Evolutionary conservation across 176 grass and related monocot genomes (phyloP), one percentile per base, ranked within the genome.

Genomic region (Triticum urartu): DNA sequence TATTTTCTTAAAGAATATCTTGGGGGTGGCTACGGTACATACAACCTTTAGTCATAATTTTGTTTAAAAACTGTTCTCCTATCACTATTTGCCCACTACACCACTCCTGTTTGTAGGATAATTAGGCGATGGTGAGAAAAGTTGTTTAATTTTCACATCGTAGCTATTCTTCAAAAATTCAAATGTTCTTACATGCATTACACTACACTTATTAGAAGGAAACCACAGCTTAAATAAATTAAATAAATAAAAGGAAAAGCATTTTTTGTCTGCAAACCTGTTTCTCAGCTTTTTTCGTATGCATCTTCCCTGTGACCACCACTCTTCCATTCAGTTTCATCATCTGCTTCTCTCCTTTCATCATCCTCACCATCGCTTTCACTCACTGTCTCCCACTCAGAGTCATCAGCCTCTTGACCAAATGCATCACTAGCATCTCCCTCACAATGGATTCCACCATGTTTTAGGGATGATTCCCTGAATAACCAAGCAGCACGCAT

Each of bases 401-500:
- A 95, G 66, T 94, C 97, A 88, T 99, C 94, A 74, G 87, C 93
- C 42, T 94, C 97, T 82, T 92, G 92, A 63, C 83, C 92, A 86
- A 96, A 99, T 15, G 87, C 92, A 78, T 93, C 94, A 61, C 89
- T 93, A 87, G 86, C 72, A 64, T 87, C 95, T 69, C 89, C 93
- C 67, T 92, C 93, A 33, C 79, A 86, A 86, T 91, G 93, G 79
- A 94, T 86, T 50, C 85, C 92, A 17, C 97, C 97, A 79, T 99
- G 97, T 86, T 97, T 99, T 58, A 93, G 43, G 33, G 94, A 91
- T 73, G 97, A 92, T 74, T 99, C 97, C 85, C 94, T 94, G 86
- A 99, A 99, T 78, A 99, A 81, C 97, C 97, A 99, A 84, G 97
- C 94, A 0, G 94, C 91, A 77, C 92, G 91, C 92, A 99, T 99